phyloP scores from a whole-genome alignment of 768 basidiomycete species.

The Kwoniella botswanensis region DNA sequence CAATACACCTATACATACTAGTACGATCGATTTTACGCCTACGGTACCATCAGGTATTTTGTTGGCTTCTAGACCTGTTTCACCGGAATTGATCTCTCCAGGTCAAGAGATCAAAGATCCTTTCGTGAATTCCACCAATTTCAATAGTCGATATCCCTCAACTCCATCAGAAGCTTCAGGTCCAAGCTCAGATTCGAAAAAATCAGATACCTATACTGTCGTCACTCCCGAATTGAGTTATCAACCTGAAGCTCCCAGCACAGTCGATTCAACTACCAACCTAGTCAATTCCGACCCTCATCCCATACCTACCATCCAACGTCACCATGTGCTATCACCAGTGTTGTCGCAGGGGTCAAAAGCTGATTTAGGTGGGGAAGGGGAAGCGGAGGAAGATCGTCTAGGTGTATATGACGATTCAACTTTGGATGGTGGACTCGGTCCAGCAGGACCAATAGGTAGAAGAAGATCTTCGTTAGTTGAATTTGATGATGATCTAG shows the following conservation, averaged over 20 bases:
- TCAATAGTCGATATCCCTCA: slow-evolving; percentile 1
- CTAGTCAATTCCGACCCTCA: background rate
- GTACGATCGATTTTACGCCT: slow-evolving; percentile 11
- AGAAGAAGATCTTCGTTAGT: slow-evolving; percentile 6
- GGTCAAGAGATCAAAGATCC: slow-evolving; percentile 18
- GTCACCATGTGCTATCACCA: slow-evolving; percentile 20
- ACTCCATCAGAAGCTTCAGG: slow-evolving; percentile 13
- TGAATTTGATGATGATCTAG: background rate
- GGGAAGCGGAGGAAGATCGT: background rate
- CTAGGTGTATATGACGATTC: background rate
- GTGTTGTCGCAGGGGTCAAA: slow-evolving; percentile 28
- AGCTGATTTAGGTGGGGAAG: slow-evolving; percentile 4
- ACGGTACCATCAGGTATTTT: slow-evolving; percentile 16
- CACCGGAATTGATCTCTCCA: slow-evolving; percentile 24
- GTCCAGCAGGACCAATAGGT: background rate
- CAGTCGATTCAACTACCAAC: slow-evolving; percentile 19
- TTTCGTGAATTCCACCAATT: background rate
- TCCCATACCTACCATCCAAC: slow-evolving; percentile 15
- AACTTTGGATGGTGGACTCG: background rate
- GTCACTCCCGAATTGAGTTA: slow-evolving; percentile 25
- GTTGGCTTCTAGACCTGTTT: slow-evolving; percentile 20
- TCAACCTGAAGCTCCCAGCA: slow-evolving; percentile 6
- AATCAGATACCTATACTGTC: slow-evolving; percentile 22
- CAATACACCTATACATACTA: slow-evolving; percentile 7
- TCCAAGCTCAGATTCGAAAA: slow-evolving; percentile 9